Conservation (phyloP, 148 eudicot genomes). For the Chenopodium suecicum region DNA sequence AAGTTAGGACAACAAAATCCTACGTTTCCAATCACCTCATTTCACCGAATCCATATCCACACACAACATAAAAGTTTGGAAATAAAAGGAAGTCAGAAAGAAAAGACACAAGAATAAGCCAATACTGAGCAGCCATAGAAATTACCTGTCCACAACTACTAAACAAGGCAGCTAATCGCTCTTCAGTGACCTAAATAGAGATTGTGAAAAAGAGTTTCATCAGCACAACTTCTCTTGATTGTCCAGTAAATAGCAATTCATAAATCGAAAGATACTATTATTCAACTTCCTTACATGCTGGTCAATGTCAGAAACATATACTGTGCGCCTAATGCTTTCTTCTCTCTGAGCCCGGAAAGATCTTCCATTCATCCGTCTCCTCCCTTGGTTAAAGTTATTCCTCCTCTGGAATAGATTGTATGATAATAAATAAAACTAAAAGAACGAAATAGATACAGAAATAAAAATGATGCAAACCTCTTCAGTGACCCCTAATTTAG, state of each 20-base stretch:
- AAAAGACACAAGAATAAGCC: neutral
- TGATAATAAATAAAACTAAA: neutral
- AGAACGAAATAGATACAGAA: neutral
- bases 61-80: neutral
- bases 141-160: slow-evolving; percentile 76
- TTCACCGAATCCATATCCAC: no score
- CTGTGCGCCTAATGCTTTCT: slow-evolving; percentile 87
- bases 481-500: no score
- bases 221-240: slow-evolving; percentile 3
- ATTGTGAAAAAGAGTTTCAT: slow-evolving; percentile 16
- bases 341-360: slow-evolving; percentile 78
- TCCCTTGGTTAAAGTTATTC: slow-evolving; percentile 54
- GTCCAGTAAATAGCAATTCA: neutral
- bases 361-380: slow-evolving; percentile 65
- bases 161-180: slow-evolving; percentile 84
- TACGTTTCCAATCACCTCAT: no score
- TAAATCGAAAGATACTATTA: neutral
- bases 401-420: slow-evolving; percentile 45
- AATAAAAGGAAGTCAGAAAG: neutral
- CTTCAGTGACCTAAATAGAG: slow-evolving; percentile 73
- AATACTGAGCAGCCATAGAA: neutral
- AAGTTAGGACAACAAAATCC: no score
- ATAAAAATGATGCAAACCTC: no score
- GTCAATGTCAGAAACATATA: slow-evolving; percentile 88
- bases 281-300: slow-evolving; percentile 54